Evolutionary conservation across 1,139 yeast species (phyloP).

Genomic region (Eremothecium sinecaudum): DNA sequence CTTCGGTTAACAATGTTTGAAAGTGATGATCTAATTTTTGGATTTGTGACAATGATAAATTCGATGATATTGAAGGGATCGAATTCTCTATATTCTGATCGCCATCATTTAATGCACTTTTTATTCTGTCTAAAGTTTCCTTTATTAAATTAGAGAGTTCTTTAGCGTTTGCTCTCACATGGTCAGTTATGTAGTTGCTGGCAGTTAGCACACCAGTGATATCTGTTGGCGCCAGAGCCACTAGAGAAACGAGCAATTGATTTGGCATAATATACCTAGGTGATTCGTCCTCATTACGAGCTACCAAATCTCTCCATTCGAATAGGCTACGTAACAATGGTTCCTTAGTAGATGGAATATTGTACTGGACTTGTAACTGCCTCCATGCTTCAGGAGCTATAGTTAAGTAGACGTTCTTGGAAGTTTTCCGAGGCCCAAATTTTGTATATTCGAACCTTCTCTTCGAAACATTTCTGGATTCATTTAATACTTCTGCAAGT

Average conservation of each 20-base stretch:
- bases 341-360: constrained; percentile 47
- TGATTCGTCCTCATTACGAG: constrained; percentile 75
- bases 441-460: constrained; percentile 71
- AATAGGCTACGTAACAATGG: constrained; percentile 53
- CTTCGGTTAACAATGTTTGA: neutral
- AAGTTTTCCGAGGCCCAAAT: constrained; percentile 42
- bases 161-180: constrained; percentile 48
- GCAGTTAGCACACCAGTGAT: constrained; percentile 47
- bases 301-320: constrained; percentile 74
- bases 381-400: constrained; percentile 51
- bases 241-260: constrained; percentile 58
- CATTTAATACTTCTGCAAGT: constrained; percentile 55
- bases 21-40: constrained; percentile 9
- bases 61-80: neutral
- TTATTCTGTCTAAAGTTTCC: constrained; percentile 17
- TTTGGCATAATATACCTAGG: constrained; percentile 77
- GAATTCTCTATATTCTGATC: no score
- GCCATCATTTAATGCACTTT: no score
- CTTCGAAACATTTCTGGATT: constrained; percentile 72
- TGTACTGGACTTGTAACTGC: constrained; percentile 54
- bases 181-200: constrained; percentile 43
- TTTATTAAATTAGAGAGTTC: constrained; percentile 48
- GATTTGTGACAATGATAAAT: constrained; percentile 14
- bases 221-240: constrained; percentile 48
- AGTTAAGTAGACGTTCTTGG: constrained; percentile 39